phyloP scores from a whole-genome alignment of 176 grass and related monocot species.

The Pharus latifolius region DNA sequence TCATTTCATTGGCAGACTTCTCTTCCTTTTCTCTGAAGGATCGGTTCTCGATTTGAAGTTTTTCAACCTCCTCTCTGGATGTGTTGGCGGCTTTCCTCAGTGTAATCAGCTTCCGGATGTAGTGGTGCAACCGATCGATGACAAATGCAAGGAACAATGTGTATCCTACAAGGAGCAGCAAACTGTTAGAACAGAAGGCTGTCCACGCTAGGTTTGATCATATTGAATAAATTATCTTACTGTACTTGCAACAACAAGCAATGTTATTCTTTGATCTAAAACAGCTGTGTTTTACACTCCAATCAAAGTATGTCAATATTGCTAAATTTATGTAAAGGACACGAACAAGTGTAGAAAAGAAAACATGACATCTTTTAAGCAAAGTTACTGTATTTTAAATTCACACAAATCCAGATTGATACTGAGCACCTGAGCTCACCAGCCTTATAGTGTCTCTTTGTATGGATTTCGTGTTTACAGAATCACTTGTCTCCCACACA shows the following conservation, averaged over 20 bases:
- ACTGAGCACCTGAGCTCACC: no score
- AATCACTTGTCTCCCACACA: not conserved
- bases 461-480: not conserved
- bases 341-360: no score
- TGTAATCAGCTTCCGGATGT: slow-evolving; percentile 49
- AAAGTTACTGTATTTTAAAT: no score
- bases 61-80: slow-evolving; percentile 65
- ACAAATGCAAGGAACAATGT: slow-evolving; percentile 70
- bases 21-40: slow-evolving; percentile 51
- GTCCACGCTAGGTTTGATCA: not conserved
- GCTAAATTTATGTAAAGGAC: no score
- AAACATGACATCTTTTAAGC: no score
- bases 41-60: slow-evolving; percentile 61
- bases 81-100: slow-evolving; percentile 41
- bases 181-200: not conserved
- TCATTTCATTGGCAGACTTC: slow-evolving; percentile 33
- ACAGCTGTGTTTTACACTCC: not conserved
- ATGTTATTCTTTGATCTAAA: not conserved
- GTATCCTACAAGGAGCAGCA: slow-evolving; percentile 40
- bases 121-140: slow-evolving; percentile 82
- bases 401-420: no score
- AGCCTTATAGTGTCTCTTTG: no score
- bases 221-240: not conserved
- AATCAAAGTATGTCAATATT: not conserved
- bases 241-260: not conserved